Conservation (phyloP, 2,329 filamentous ascomycete species). For the Pseudonectria buxi region DNA sequence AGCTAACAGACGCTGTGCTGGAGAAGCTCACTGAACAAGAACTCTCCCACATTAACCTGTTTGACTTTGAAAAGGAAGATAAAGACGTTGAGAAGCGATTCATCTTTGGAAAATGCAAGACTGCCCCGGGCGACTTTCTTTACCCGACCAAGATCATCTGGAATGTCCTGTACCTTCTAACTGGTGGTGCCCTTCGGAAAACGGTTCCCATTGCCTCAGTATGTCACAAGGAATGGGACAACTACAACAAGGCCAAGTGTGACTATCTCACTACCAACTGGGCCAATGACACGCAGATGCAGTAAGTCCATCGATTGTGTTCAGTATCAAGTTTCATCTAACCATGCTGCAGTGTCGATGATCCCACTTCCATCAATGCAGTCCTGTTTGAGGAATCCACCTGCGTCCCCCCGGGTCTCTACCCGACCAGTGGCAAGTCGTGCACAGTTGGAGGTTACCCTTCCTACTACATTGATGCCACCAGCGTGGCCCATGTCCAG, state of each 20-base stretch:
- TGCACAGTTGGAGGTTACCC: conserved; percentile 37
- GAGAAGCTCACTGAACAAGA: conserved; percentile 24
- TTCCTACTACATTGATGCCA: conserved; percentile 34
- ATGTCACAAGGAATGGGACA: conserved; percentile 22
- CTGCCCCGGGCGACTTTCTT: conserved; percentile 21
- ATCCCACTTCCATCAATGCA: conserved; percentile 35
- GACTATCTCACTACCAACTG: conserved; percentile 18
- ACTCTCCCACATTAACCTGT: conserved; percentile 25
- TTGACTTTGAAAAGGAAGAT: conserved; percentile 21
- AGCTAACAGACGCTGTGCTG: conserved; percentile 30
- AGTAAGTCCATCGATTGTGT: conserved; percentile 4
- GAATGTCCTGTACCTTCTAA: conserved; percentile 28
- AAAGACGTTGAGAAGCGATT: too few relatives aligned
- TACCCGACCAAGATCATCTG: conserved; percentile 23
- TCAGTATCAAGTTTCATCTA: neutral
- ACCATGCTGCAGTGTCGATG: conserved; percentile 10
- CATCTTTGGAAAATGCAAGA: conserved; percentile 17
- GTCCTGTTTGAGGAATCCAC: conserved; percentile 33
- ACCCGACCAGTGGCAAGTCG: conserved; percentile 7
- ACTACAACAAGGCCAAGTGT: conserved; percentile 22
- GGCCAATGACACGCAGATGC: conserved; percentile 2
- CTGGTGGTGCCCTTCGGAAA: conserved; percentile 24
- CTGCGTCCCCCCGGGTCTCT: conserved; percentile 26
- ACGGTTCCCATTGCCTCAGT: conserved; percentile 26
- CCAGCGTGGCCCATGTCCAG: conserved; percentile 37